Base-by-base conservation (phyloP, 352 stramenopile genomes). In the Globisporangium orthogonon region DNA sequence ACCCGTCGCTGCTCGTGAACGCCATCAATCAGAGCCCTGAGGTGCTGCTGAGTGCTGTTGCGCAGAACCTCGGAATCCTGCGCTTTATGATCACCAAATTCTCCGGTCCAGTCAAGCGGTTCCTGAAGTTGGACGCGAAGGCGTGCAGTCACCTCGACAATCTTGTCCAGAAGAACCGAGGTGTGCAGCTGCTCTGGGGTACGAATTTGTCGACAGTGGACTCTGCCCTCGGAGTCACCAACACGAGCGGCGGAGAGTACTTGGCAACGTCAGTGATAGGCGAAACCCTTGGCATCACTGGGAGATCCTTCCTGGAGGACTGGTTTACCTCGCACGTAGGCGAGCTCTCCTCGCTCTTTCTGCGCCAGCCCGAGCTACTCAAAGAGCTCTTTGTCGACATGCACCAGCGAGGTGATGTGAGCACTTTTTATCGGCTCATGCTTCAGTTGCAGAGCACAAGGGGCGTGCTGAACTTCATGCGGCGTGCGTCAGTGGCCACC, bases 81-180 rank as follows among this genome's bases (percentile, higher is more conserved):
- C 61, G 81, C 18, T 90, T 90, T 30, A 66, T 67, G 5, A 89
- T 92, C 57, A 77, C 70, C 13, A 87, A 90, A 58, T 89, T 87
- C 43, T 46, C 79, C 3, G 67, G 76, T 0, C 53, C 67, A 3
- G 82, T 90, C n/a, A 87, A 89, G 63, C 57, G 68, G 5, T 91
- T 91, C 48, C 52, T 91, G 3, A 70, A 71, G 9, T 51, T 91
- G 31, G 82, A 91, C 46, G 30, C 69, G 1, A 86, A 83, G 54
- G 63, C 72, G 0, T 77, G 72, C 17, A 74, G 89, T 30, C 61
- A 83, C 31, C 61, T 89, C 14, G 77, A 89, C n/a, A 28, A 47
- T 4, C 60, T 88, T 0, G 63, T 69, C 9, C 68, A 76, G 46
- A 74, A 76, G 18, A 64, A 84, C 51, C 80, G 74, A 31, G 77